Evolutionary conservation across 441 rosid genomes (phyloP).

Genomic region (Kokia cookei): DNA sequence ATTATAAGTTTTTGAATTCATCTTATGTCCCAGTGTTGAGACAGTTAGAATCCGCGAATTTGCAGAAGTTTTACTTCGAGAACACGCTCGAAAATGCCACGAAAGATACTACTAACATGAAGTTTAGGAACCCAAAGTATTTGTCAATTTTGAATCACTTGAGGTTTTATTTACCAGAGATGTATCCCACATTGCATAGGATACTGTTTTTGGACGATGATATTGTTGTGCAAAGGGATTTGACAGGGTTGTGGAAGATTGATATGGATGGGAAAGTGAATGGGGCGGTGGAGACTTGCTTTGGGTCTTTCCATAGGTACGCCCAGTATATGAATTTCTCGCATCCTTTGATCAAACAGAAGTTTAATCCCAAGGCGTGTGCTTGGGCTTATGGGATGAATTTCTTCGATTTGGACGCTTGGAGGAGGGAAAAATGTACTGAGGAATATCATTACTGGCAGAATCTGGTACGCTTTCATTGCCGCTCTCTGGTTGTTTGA

Average conservation of each 20-base stretch:
- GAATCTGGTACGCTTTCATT: constrained; percentile 52
- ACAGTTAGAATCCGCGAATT: constrained; percentile 80
- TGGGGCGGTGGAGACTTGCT: constrained; percentile 96
- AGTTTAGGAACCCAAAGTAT: constrained; percentile 92
- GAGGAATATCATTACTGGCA: constrained; percentile 98
- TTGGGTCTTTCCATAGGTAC: constrained; percentile 92
- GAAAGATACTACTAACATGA: constrained; percentile 87
- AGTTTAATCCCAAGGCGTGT: constrained; percentile 92
- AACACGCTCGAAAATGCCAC: constrained; percentile 93
- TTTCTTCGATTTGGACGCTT: constrained; percentile 96
- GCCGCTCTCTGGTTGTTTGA: background rate
- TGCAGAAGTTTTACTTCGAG: constrained; percentile 94
- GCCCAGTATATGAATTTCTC: constrained; percentile 98
- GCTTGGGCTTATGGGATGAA: constrained; percentile 99
- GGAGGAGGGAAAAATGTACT: constrained; percentile 99
- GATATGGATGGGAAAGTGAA: constrained; percentile 97
- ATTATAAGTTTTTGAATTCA: constrained; percentile 81
- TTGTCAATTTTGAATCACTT: constrained; percentile 84
- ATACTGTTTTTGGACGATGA: constrained; percentile 87
- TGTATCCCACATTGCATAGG: constrained; percentile 85
- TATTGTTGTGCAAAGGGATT: constrained; percentile 91
- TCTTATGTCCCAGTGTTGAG: constrained; percentile 85
- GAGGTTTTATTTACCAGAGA: constrained; percentile 90
- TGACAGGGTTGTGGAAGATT: constrained; percentile 87
- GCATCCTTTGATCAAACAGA: constrained; percentile 90